phyloP scores from a whole-genome alignment of 2,329 filamentous ascomycete genomes.

The Penicillium sp. region DNA sequence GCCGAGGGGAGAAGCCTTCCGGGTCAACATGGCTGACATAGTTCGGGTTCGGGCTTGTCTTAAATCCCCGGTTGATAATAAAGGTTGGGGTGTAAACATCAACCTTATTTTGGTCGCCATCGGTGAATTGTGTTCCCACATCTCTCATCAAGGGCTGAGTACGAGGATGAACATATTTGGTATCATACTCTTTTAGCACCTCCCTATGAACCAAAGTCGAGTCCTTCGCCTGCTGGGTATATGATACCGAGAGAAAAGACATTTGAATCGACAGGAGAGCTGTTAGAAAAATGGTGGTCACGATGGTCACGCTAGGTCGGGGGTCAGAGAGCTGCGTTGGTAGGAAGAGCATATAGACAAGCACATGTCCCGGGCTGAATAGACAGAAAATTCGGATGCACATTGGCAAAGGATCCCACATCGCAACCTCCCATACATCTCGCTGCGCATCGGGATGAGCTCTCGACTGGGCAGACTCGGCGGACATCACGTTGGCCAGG shows the following conservation, averaged over 20 bases:
- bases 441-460: constrained; percentile 74
- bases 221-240: constrained; percentile 85
- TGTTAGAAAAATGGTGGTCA: constrained; percentile 79
- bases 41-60: constrained; percentile 80
- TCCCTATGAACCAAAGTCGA: constrained; percentile 83
- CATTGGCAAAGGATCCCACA: constrained; percentile 92
- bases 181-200: constrained; percentile 93
- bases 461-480: constrained; percentile 75
- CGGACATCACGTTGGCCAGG: constrained; percentile 68
- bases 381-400: constrained; percentile 82
- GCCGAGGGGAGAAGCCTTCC: constrained; percentile 53
- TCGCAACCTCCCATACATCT: constrained; percentile 91
- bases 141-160: constrained; percentile 79
- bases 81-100: constrained; percentile 66
- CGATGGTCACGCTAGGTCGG: constrained; percentile 81
- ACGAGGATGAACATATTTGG: constrained; percentile 89
- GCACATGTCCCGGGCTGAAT: constrained; percentile 91
- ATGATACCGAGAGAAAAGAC: constrained; percentile 71
- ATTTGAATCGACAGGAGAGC: constrained; percentile 77
- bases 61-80: constrained; percentile 74
- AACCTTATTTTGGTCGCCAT: constrained; percentile 55
- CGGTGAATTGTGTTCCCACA: constrained; percentile 77
- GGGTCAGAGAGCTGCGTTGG: constrained; percentile 77
- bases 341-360: constrained; percentile 86
- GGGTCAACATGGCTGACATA: constrained; percentile 75